Conservation (phyloP, 371 early-diverging fungal genomes). For the Rhizopus sp. region DNA sequence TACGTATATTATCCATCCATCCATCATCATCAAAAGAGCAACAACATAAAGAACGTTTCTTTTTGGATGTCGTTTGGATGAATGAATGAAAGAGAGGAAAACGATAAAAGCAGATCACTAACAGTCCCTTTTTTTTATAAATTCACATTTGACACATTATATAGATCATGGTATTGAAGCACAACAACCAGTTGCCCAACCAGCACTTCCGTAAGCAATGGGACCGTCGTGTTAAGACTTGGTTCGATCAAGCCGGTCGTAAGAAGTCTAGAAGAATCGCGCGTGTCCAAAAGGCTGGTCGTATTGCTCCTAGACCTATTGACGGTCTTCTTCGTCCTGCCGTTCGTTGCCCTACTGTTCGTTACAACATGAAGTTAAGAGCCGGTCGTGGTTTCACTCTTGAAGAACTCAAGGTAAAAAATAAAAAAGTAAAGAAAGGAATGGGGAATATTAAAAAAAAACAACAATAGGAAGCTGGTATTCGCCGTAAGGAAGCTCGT, state of each 20-base stretch:
- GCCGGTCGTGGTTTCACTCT: constrained; percentile 99
- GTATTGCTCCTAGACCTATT: constrained; percentile 96
- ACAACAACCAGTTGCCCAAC: constrained; percentile 99
- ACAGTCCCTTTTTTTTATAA: not conserved
- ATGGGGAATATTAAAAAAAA: not conserved
- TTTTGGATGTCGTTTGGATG: not conserved
- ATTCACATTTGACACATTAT: not conserved
- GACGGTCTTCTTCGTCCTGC: constrained; percentile 98
- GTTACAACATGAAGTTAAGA: constrained; percentile 99
- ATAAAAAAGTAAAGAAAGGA: not conserved
- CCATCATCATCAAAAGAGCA: constrained; percentile 9
- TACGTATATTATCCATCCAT: constrained; percentile 34
- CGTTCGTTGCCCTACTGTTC: constrained; percentile 96
- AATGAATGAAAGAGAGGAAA: not conserved
- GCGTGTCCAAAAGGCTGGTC: constrained; percentile 95
- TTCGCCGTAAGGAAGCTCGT: constrained; percentile 93
- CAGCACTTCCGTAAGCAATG: constrained; percentile 99
- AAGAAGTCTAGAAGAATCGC: constrained; percentile 89
- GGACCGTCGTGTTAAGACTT: constrained; percentile 96
- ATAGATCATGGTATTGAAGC: constrained; percentile 78
- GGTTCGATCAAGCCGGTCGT: constrained; percentile 99
- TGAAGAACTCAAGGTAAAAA: constrained; percentile 93
- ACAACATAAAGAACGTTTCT: constrained; percentile 2
- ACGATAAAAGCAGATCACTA: not conserved
- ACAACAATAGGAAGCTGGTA: constrained; percentile 80